phyloP scores from a whole-genome alignment of 2,329 filamentous ascomycete genomes.

The Exserohilum rostratum region DNA sequence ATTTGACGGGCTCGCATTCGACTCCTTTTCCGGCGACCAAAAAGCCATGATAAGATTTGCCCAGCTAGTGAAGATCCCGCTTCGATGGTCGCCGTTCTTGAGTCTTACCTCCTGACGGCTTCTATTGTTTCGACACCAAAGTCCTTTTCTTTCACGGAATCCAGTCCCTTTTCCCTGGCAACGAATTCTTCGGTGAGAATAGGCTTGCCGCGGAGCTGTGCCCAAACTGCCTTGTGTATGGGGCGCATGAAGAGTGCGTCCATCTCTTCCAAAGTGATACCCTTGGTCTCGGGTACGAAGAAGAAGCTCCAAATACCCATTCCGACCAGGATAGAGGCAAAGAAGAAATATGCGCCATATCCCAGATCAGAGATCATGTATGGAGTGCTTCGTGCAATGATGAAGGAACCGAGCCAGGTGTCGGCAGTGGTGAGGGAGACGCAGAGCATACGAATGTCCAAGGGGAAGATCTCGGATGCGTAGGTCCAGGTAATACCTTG shows the following conservation, averaged over 20 bases:
- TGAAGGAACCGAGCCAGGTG: slow-evolving; percentile 50
- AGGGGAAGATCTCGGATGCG: slow-evolving; percentile 57
- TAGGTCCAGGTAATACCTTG: slow-evolving; percentile 53
- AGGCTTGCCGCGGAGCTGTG: slow-evolving; percentile 32
- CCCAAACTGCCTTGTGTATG: slow-evolving; percentile 40
- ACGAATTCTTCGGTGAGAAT: slow-evolving; percentile 21
- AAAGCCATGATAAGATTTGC: background rate
- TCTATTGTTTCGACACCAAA: slow-evolving; percentile 28
- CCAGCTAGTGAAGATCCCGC: background rate
- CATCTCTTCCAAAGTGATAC: slow-evolving; percentile 41
- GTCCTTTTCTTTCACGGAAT: slow-evolving; percentile 22
- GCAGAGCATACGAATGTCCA: slow-evolving; percentile 50
- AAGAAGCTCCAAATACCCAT: slow-evolving; percentile 44
- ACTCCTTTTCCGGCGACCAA: slow-evolving; percentile 3
- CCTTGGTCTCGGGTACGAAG: slow-evolving; percentile 44
- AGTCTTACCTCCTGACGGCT: slow-evolving; percentile 11
- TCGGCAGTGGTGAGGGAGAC: slow-evolving; percentile 49
- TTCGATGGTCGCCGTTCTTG: background rate
- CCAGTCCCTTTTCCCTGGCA: slow-evolving; percentile 25
- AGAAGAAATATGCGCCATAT: slow-evolving; percentile 51
- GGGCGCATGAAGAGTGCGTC: slow-evolving; percentile 38
- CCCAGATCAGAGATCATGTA: slow-evolving; percentile 48
- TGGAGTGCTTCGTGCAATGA: slow-evolving; percentile 48
- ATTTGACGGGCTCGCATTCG: background rate
- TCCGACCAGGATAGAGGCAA: slow-evolving; percentile 35